These are phyloP conservation scores for Spinacia oleracea DNA, from an alignment of 179 eudicot species.

Conservation along the genomic window DNA sequence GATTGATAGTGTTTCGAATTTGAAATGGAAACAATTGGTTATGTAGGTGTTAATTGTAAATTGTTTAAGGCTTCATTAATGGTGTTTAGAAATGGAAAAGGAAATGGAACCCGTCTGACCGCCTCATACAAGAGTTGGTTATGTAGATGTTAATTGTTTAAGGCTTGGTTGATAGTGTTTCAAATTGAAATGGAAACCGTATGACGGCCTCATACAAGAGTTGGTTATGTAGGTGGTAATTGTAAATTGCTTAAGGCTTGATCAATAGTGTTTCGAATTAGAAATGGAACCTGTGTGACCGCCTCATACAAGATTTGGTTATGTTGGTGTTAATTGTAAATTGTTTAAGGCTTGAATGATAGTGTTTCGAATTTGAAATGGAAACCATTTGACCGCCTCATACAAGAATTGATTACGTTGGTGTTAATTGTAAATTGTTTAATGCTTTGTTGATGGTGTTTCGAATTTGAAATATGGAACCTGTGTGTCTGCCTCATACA, in stretches of 20 bases:
- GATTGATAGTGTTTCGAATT: neutral
- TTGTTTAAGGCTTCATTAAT: neutral
- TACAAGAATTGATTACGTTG: neutral
- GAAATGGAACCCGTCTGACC: no score
- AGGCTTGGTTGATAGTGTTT: constrained; percentile 3
- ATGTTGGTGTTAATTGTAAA: neutral
- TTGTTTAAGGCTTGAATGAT: neutral
- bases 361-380: no score
- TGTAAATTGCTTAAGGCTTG: neutral
- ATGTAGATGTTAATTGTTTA: neutral
- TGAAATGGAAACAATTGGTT: no score
- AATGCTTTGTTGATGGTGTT: neutral
- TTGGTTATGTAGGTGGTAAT: neutral
- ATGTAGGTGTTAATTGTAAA: neutral
- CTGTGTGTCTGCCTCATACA: no score
- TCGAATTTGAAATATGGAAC: no score
- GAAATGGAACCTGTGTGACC: no score
- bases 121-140: neutral
- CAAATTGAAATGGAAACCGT: no score
- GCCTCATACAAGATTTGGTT: neutral
- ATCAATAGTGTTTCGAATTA: neutral
- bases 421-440: neutral
- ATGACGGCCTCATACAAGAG: no score
- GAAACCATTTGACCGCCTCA: no score
- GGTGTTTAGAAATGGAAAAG: no score